A percentile compares a stretch with the other conserved stretches of the same genome.
Evolutionary conservation across 495 filamentous ascomycete species (phyloP).

Genomic region (Evernia prunastri): DNA sequence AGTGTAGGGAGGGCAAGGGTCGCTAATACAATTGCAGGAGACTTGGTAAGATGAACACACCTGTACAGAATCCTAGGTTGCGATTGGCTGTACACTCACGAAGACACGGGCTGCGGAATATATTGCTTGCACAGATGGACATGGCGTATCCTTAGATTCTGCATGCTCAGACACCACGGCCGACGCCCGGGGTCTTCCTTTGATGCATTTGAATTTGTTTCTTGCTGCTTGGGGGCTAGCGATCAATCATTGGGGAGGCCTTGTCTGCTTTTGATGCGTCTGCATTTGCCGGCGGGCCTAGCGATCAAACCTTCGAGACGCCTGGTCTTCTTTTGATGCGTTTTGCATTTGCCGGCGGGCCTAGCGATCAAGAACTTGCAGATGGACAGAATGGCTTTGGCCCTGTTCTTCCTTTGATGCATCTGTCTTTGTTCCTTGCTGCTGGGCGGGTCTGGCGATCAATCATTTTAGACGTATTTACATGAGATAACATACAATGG

Average conservation of each 20-base stretch:
- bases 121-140: not conserved
- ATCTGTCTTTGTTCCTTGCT: not conserved
- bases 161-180: not conserved
- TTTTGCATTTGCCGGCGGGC: too few relatives aligned
- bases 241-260: not conserved
- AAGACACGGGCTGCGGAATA: not conserved
- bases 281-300: too few relatives aligned
- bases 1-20: not conserved
- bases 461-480: not conserved
- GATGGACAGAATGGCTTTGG: too few relatives aligned
- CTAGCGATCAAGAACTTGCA: too few relatives aligned
- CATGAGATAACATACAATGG: not conserved
- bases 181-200: not conserved
- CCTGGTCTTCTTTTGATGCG: too few relatives aligned
- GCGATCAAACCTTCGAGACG: too few relatives aligned
- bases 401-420: not conserved
- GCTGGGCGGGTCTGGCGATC: not conserved
- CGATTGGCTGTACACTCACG: not conserved
- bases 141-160: not conserved
- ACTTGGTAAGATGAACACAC: slow-evolving; percentile 26
- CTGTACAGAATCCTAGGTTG: not conserved
- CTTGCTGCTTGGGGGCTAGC: not conserved
- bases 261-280: too few relatives aligned
- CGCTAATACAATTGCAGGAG: slow-evolving; percentile 24
- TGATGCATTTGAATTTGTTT: not conserved